phyloP scores from a whole-genome alignment of 2,329 filamentous ascomycete genomes.

The Colletotrichum aenigma region DNA sequence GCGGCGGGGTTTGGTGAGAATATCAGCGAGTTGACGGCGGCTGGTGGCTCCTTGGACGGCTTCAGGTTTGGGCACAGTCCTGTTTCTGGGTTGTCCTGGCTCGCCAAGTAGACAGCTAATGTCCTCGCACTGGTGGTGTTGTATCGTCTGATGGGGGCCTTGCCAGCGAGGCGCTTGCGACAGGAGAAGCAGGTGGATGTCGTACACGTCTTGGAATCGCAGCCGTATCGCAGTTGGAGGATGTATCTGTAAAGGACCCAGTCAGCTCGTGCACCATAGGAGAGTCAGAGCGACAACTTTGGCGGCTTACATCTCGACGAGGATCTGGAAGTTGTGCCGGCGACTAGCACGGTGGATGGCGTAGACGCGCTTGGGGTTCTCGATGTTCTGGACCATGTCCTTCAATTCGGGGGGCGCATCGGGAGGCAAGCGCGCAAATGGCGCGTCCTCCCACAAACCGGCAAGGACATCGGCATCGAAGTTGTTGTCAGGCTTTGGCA shows the following conservation, averaged over 20 bases:
- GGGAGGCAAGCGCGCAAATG: conserved; percentile 61
- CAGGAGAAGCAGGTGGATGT: conserved; percentile 83
- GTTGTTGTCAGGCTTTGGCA: conserved; percentile 27
- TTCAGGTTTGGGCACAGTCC: conserved; percentile 66
- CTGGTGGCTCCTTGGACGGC: conserved; percentile 45
- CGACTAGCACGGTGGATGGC: conserved; percentile 64
- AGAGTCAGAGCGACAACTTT: not conserved
- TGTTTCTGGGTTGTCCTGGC: conserved; percentile 75
- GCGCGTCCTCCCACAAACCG: conserved; percentile 62
- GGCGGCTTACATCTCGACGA: conserved; percentile 67
- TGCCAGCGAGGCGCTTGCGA: conserved; percentile 69
- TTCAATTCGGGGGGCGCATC: conserved; percentile 65
- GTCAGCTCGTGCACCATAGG: conserved; percentile 13
- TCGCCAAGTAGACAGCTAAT: conserved; percentile 79
- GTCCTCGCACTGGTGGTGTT: conserved; percentile 83
- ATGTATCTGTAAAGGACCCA: conserved; percentile 64
- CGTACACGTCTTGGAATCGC: conserved; percentile 69
- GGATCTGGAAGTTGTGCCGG: conserved; percentile 66
- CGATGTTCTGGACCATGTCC: conserved; percentile 59
- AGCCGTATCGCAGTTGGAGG: conserved; percentile 82
- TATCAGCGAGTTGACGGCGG: conserved; percentile 50
- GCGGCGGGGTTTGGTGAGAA: conserved; percentile 42
- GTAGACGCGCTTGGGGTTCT: conserved; percentile 66
- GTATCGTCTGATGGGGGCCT: conserved; percentile 76
- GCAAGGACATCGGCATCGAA: conserved; percentile 55